Evolutionary conservation across 176 grass and related monocot genomes (phyloP).

Genomic region (Oryza australiensis): DNA sequence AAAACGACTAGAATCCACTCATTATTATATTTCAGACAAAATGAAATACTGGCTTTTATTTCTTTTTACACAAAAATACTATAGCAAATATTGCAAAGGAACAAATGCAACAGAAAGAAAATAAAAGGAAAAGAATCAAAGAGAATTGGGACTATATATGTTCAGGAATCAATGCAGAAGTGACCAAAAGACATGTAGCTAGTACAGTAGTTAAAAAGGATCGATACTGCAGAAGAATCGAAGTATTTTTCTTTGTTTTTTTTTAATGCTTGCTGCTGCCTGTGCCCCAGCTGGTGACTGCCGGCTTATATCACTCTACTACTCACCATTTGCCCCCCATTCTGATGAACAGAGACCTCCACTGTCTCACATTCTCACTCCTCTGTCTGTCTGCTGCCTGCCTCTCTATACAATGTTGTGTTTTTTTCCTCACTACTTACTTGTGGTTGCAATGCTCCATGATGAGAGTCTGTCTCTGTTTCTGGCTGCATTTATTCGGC

Average conservation of each 20-base stretch:
- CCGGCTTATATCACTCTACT: constrained; percentile 16
- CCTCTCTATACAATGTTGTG: background rate
- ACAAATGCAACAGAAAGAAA: background rate
- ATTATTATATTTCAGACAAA: background rate
- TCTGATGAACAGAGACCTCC: constrained; percentile 18
- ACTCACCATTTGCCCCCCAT: constrained; percentile 35
- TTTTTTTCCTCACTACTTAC: background rate
- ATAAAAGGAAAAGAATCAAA: background rate
- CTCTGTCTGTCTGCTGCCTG: background rate
- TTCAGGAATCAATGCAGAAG: background rate
- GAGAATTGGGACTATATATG: constrained; percentile 6
- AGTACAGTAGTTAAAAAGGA: background rate
- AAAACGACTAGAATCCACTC: background rate
- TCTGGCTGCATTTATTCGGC: constrained; percentile 59
- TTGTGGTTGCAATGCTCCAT: constrained; percentile 8
- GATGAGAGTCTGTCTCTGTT: constrained; percentile 32
- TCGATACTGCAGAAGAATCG: background rate
- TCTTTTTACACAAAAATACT: constrained; percentile 9
- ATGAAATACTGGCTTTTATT: background rate
- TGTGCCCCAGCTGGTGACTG: constrained; percentile 18
- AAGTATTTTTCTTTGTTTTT: background rate
- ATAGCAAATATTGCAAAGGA: constrained; percentile 9
- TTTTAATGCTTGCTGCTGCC: constrained; percentile 32
- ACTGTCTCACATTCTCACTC: constrained; percentile 17
- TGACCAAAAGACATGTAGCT: constrained; percentile 2